Evolutionary conservation across 2,329 filamentous ascomycete species (phyloP).

Genomic region (Dothideomycetes sp.): DNA sequence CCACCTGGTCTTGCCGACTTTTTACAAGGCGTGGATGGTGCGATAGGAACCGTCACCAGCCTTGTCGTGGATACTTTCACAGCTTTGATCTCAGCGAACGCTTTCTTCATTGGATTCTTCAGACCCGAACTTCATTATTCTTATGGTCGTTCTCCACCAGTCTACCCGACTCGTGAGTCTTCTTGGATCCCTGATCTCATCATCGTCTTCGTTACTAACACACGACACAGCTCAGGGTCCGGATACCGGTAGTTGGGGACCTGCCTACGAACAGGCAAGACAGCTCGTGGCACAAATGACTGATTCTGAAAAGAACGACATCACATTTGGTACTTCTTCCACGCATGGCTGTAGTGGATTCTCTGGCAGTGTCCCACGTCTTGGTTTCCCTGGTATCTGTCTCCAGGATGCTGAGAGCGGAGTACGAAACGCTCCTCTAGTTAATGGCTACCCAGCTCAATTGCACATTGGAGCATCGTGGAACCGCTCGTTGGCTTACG

Average conservation of each 20-base stretch:
- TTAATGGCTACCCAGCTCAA: slow-evolving; percentile 30
- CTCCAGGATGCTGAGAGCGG: slow-evolving; percentile 32
- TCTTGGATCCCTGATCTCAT: not conserved
- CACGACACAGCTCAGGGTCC: slow-evolving; percentile 16
- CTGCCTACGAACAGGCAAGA: slow-evolving; percentile 32
- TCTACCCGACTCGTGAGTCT: slow-evolving; percentile 21
- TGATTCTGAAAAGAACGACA: slow-evolving; percentile 31
- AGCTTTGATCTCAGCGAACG: too few relatives aligned
- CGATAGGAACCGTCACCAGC: too few relatives aligned
- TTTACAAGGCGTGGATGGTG: too few relatives aligned
- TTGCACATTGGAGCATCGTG: slow-evolving; percentile 32
- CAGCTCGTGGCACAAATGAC: slow-evolving; percentile 32
- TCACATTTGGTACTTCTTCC: slow-evolving; percentile 27
- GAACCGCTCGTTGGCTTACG: slow-evolving; percentile 28
- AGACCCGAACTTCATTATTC: slow-evolving; percentile 22
- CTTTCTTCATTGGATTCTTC: too few relatives aligned
- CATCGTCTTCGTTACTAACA: not conserved
- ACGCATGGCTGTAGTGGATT: slow-evolving; percentile 27
- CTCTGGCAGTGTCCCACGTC: slow-evolving; percentile 28
- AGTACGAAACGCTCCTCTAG: slow-evolving; percentile 24
- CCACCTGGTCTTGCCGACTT: too few relatives aligned
- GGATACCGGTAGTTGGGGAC: slow-evolving; percentile 26
- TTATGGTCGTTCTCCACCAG: slow-evolving; percentile 22
- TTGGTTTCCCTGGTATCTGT: slow-evolving; percentile 33
- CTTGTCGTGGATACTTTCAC: too few relatives aligned